A percentile compares a stretch with the other conserved stretches of the same genome.
Evolutionary conservation across 2,329 filamentous ascomycete genomes (phyloP).

Genomic region (Colletotrichum costaricense): DNA sequence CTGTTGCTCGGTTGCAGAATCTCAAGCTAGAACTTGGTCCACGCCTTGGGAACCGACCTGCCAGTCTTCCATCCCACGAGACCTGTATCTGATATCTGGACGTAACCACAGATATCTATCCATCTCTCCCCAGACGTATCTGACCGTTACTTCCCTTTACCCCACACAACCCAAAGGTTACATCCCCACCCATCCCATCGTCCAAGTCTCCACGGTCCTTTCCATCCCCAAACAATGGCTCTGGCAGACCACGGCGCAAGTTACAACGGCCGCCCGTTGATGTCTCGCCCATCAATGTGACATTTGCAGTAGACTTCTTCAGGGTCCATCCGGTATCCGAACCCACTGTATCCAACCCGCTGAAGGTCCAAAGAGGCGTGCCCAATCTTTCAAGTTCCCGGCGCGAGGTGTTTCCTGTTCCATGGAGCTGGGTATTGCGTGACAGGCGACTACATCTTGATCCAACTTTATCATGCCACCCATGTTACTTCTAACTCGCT

Average conservation of each 20-base stretch:
- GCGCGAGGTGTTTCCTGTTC: neutral
- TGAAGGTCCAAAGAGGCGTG: neutral
- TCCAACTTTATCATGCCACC: neutral
- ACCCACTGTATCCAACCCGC: neutral
- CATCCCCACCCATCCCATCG: neutral
- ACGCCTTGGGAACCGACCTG: no score
- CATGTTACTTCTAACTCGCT: neutral
- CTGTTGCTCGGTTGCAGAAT: no score
- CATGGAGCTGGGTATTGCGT: neutral
- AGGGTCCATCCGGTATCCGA: neutral
- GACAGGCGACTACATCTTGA: neutral
- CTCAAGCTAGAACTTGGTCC: no score
- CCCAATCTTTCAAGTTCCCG: no score
- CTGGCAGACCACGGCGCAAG: neutral
- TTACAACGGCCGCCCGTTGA: no score
- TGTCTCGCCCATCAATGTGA: neutral
- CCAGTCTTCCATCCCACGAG: neutral
- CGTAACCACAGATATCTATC: neutral
- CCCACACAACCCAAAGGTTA: slow-evolving; percentile 3
- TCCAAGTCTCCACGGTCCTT: neutral
- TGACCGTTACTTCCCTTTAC: neutral
- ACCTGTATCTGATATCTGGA: neutral
- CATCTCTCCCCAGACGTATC: neutral
- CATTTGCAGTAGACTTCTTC: neutral
- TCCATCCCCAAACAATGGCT: neutral